Base-by-base conservation (phyloP, 1,284 basidiomycete genomes). In the Ceratobasidium sp. region DNA sequence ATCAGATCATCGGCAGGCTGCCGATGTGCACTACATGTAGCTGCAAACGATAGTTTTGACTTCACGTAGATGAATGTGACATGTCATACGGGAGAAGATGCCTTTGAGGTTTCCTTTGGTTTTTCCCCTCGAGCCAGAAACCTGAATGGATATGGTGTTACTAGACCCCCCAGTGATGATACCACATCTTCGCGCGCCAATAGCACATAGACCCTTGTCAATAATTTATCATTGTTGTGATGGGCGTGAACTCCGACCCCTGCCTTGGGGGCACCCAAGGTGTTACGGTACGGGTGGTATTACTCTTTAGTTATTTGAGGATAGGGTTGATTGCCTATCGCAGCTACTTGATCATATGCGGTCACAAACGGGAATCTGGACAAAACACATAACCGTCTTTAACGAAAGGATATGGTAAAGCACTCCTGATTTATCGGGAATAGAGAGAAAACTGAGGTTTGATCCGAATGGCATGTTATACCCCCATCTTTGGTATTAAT, bases 291-390 rank as follows among this genome's bases (percentile, higher is more conserved):
- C 47, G 52, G 39, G 13, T 33, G 47, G 21, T 30, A 52, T 9
- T 62, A 29, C 16, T 53, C 30, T 16, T 62, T 52, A 16, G 47
- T 30, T 1, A 39, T 7, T 27, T 36, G 30, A 13, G 52, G 47
- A 2, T 39, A n/a, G 23, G 46, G 21, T 33, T 52, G 11, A 23
- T 62, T 53, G 11, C 14, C 7, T 7, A 16, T 50, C 25, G 39
- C 33, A 1, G 59, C 49, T n/a, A n/a, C n/a, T n/a, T n/a, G n/a
- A 7, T 29, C 59, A 27, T 62, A 62, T 1, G 30, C 30, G 16
- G 59, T 47, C 19, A 62, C 39, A 36, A 62, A 62, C 13, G 59
- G 59, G 16, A 53, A 53, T 1, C 33, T 60, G n/a, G 4, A 47
- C 47, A 8, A 29, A 21, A 7, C 19, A 6, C n/a, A 11, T 39